Evolutionary conservation across 169 alveolate genomes (phyloP).

Genomic region (Eimeria maxima): DNA sequence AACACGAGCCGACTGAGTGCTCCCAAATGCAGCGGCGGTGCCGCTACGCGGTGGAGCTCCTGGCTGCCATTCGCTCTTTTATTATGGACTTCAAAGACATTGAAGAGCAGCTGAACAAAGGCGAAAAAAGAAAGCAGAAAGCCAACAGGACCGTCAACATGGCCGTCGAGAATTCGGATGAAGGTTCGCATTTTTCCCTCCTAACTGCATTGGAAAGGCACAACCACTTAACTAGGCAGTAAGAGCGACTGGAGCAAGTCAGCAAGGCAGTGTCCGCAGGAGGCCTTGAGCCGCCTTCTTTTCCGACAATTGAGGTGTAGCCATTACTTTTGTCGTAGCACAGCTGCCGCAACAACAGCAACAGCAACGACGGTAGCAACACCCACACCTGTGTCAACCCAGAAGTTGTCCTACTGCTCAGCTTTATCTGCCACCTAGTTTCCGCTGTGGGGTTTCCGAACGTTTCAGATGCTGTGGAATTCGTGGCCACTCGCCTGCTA

Average conservation of each 20-base stretch:
- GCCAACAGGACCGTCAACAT: constrained; percentile 43
- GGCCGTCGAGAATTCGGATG: constrained; percentile 34
- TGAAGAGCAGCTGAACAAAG: constrained; percentile 41
- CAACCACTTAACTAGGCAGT: not conserved
- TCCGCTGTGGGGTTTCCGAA: not conserved
- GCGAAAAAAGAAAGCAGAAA: constrained; percentile 45
- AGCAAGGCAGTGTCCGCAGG: not conserved
- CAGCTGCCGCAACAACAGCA: not conserved
- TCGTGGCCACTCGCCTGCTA: constrained; percentile 44
- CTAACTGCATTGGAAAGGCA: too few species aligned
- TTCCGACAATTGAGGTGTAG: not conserved
- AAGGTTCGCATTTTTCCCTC: not conserved
- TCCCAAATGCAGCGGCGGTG: constrained; percentile 53
- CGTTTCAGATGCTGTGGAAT: constrained; percentile 17
- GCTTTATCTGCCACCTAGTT: not conserved
- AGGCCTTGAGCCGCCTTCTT: not conserved
- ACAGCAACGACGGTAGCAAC: not conserved
- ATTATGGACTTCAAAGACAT: constrained; percentile 52
- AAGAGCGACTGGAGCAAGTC: not conserved
- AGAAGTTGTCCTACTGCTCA: not conserved
- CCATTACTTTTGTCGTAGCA: not conserved
- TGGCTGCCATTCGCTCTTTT: constrained; percentile 48
- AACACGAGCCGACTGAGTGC: not conserved
- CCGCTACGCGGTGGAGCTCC: constrained; percentile 30
- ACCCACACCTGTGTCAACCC: not conserved